These are phyloP conservation scores for Leishmania tropica DNA, from an alignment of 208 protist genomes.

Conservation along the genomic window DNA sequence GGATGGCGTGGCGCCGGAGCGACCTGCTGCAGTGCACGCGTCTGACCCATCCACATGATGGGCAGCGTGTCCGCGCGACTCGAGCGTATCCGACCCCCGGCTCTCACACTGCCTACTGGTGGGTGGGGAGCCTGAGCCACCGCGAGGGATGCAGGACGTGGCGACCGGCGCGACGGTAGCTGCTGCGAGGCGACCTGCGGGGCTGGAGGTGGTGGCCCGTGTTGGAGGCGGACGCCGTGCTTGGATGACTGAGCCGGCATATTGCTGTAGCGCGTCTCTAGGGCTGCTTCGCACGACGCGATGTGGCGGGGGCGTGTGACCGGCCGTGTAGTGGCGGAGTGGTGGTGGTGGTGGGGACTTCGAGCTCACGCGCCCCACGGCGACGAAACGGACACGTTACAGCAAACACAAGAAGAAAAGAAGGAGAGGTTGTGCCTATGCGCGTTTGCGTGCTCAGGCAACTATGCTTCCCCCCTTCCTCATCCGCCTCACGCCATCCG, in stretches of 20 bases:
- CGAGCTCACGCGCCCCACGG: background rate
- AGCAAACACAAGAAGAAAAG: no score
- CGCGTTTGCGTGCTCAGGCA: background rate
- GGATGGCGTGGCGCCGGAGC: background rate
- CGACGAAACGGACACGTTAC: background rate
- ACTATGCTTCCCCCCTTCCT: background rate
- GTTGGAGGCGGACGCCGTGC: background rate
- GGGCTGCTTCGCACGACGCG: background rate
- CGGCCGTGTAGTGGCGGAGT: background rate
- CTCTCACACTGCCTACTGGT: background rate
- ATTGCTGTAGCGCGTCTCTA: background rate
- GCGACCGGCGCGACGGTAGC: fast-evolving
- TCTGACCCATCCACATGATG: background rate
- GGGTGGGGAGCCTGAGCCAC: background rate
- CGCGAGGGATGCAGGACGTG: background rate
- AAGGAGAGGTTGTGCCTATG: no score
- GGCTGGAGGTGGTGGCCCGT: no score
- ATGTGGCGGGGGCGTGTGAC: background rate
- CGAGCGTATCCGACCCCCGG: background rate
- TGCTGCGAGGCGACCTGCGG: background rate
- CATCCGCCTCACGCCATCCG: no score
- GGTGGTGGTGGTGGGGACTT: background rate
- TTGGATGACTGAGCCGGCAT: background rate
- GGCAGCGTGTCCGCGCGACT: background rate
- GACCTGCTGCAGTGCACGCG: background rate